Evolutionary conservation across 129 eudicot species (phyloP).

Genomic region (Heracleum sosnowskyi): DNA sequence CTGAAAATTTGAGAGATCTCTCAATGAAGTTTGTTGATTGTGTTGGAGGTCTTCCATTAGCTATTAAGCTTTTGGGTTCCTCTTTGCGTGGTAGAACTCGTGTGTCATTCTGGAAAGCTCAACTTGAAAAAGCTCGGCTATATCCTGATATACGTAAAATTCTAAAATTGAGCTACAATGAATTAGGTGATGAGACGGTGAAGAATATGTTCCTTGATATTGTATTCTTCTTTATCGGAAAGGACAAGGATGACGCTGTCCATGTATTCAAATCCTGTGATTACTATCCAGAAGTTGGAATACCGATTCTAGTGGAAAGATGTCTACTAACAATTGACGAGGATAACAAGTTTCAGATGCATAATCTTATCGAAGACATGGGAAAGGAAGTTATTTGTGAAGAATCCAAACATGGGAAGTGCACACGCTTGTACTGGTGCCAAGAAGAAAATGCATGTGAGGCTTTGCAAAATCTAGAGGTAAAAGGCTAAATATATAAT

Average conservation of each 20-base stretch:
- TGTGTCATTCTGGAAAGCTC: neutral
- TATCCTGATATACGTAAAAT: neutral
- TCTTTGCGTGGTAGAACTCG: neutral
- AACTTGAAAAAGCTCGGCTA: no score
- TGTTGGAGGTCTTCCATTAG: constrained; percentile 16
- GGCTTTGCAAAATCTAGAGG: neutral
- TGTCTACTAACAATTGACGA: no score
- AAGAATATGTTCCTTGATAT: neutral
- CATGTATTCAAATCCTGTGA: neutral
- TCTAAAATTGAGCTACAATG: neutral
- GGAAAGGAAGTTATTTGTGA: neutral
- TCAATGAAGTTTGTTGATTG: constrained; percentile 14
- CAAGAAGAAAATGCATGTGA: neutral
- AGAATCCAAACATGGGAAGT: neutral
- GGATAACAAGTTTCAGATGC: neutral
- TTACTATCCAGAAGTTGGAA: neutral
- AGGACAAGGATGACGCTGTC: neutral
- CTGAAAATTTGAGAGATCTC: neutral
- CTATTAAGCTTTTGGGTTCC: constrained; percentile 31
- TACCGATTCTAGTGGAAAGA: no score
- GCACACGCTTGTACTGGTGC: neutral
- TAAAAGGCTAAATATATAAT: no score
- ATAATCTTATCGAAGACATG: neutral
- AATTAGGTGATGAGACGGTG: neutral
- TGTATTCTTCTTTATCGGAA: neutral